A percentile compares a stretch with the other conserved stretches of the same genome.
Conservation (phyloP, 306 rosid species). For the Potentilla sterilis region DNA sequence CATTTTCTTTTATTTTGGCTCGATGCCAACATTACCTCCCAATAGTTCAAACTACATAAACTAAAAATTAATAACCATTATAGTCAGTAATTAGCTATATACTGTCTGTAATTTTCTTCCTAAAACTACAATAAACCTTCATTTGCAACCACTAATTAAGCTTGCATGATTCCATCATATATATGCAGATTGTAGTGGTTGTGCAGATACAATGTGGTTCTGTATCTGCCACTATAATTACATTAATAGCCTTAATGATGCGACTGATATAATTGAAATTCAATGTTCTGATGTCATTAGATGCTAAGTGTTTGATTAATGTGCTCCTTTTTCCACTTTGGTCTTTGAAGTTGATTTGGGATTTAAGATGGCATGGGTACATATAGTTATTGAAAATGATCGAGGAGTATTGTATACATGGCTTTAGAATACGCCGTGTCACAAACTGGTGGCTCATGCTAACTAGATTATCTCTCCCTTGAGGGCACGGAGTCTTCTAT, state of each 20-base stretch:
- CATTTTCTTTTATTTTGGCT: neutral
- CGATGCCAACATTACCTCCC: neutral
- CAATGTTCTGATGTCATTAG: neutral
- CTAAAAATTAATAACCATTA: no score
- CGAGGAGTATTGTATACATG: neutral
- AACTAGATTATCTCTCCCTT: neutral
- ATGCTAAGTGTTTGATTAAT: neutral
- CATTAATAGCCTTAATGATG: neutral
- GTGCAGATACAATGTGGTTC: conserved; percentile 29
- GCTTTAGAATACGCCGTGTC: neutral
- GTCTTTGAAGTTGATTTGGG: neutral
- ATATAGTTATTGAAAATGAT: neutral
- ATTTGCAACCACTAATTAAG: neutral
- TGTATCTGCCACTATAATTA: conserved; percentile 23
- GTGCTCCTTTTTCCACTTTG: neutral
- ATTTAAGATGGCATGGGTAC: neutral
- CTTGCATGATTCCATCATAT: neutral
- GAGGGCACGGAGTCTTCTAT: neutral
- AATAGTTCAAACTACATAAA: neutral
- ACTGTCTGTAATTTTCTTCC: neutral
- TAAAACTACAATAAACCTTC: neutral
- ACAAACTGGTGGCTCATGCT: neutral
- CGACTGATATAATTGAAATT: neutral
- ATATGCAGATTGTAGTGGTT: neutral
- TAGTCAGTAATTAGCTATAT: neutral